Conservation (phyloP, 2,329 filamentous ascomycete genomes). For the Corynespora cassiicola region DNA sequence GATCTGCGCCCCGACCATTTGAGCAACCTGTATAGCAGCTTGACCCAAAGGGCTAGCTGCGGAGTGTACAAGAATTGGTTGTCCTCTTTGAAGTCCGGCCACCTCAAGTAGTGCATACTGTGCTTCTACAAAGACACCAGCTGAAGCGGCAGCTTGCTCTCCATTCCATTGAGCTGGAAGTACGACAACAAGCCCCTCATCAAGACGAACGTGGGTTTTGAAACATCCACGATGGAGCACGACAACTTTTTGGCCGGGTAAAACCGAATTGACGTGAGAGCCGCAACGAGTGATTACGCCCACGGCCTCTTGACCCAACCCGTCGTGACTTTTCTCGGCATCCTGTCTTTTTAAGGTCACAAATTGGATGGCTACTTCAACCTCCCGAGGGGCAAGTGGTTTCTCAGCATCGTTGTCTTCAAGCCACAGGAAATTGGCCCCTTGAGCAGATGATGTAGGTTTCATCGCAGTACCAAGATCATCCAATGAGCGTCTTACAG, state of each 20-base stretch:
- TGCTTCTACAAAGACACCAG: constrained; percentile 3
- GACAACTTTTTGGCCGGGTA: constrained; percentile 1
- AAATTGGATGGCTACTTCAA: too few relatives aligned
- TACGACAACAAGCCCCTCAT: constrained; percentile 1
- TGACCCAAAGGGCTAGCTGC: constrained; percentile 27
- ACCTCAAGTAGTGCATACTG: constrained; percentile 25
- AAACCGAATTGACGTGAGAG: not conserved
- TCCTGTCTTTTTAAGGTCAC: too few relatives aligned
- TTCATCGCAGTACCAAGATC: not conserved
- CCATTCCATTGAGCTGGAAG: not conserved
- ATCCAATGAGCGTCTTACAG: not conserved
- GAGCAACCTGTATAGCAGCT: constrained; percentile 21
- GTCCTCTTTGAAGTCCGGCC: constrained; percentile 28
- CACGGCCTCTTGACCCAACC: constrained; percentile 2
- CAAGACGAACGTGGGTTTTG: constrained; percentile 1
- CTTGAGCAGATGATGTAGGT: not conserved
- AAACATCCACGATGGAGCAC: not conserved
- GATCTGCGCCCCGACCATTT: constrained; percentile 16
- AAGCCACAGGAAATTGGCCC: too few relatives aligned
- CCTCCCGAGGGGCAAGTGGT: too few relatives aligned
- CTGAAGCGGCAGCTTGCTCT: constrained; percentile 1
- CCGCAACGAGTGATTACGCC: constrained; percentile 4
- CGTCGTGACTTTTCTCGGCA: not conserved
- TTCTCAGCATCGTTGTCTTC: too few relatives aligned
- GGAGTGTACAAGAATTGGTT: constrained; percentile 33